Evolutionary conservation across 306 rosid genomes (phyloP), one percentile per base, ranked within the genome.

Genomic region (Begonia fuchsioides): DNA sequence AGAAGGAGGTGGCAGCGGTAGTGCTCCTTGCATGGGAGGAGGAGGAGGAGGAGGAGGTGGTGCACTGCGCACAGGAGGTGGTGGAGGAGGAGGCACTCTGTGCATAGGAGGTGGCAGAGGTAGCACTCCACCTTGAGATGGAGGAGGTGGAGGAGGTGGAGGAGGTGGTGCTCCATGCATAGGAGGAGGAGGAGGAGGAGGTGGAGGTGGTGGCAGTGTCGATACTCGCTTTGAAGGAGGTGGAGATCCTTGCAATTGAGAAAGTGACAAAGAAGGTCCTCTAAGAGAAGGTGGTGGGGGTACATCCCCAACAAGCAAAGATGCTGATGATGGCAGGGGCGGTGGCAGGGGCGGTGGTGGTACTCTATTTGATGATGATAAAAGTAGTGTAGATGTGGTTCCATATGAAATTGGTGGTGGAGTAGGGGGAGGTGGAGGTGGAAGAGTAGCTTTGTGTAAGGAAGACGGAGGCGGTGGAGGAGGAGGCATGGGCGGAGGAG

Each of bases 61-160:
- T n/a, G n/a, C n/a, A n/a, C n/a, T n/a, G n/a, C n/a, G n/a, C n/a
- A n/a, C n/a, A n/a, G n/a, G 67, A 64, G 78, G 70, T 6, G 72
- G 71, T 1, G 77, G 69, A 5, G 81, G 68, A 1, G 74, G 77
- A n/a, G n/a, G n/a, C n/a, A n/a, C n/a, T n/a, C n/a, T n/a, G n/a
- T n/a, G n/a, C n/a, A n/a, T n/a, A n/a, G n/a, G n/a, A n/a, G n/a
- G n/a, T n/a, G n/a, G n/a, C n/a, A n/a, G n/a, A n/a, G n/a, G n/a
- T n/a, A n/a, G n/a, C n/a, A n/a, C n/a, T n/a, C n/a, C n/a, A n/a
- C 32, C 35, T 26, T 5, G 35, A 4, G 1, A 26, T 15, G 67
- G 60, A 8, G 62, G 64, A 13, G 67, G 76, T 5, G 75, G 70
- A 0, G 75, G 70, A 3, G 77, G 47, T 43, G 58, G 67, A 44